Evolutionary conservation across 169 alveolate species (phyloP).

Genomic region (Eimeria praecox): DNA sequence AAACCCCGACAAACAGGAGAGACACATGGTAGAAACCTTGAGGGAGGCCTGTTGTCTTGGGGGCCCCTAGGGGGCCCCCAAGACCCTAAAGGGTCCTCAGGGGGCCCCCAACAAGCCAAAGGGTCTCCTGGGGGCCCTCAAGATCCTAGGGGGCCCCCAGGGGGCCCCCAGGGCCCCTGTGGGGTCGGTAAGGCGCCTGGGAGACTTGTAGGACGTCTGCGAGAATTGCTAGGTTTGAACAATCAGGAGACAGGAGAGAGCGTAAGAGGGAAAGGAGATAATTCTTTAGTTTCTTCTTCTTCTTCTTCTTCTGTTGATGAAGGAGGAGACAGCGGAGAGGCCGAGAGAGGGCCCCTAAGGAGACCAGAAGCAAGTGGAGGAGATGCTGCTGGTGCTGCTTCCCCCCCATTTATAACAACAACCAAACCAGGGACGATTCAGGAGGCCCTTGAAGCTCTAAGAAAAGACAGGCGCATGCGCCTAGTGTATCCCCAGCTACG

Average conservation of each 20-base stretch:
- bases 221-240: too few species aligned
- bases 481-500: slow-evolving; percentile 14
- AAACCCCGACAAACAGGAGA: background rate
- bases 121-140: slow-evolving; percentile 25
- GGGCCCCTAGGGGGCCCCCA: slow-evolving; percentile 36
- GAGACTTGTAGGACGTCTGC: too few species aligned
- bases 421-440: background rate
- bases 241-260: too few species aligned
- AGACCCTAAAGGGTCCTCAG: background rate
- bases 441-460: background rate
- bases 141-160: too few species aligned
- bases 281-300: too few species aligned
- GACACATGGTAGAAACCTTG: too few species aligned
- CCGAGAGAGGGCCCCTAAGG: background rate
- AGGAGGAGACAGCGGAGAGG: background rate
- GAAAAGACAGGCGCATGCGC: background rate
- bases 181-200: background rate
- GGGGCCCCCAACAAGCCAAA: too few species aligned
- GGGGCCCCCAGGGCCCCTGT: slow-evolving; percentile 3
- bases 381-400: too few species aligned
- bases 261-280: too few species aligned
- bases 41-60: too few species aligned
- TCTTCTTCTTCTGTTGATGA: too few species aligned
- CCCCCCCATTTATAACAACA: background rate
- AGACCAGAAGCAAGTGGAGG: background rate